Base-by-base conservation (phyloP, 2,329 filamentous ascomycete genomes). In the Fusarium sp. region DNA sequence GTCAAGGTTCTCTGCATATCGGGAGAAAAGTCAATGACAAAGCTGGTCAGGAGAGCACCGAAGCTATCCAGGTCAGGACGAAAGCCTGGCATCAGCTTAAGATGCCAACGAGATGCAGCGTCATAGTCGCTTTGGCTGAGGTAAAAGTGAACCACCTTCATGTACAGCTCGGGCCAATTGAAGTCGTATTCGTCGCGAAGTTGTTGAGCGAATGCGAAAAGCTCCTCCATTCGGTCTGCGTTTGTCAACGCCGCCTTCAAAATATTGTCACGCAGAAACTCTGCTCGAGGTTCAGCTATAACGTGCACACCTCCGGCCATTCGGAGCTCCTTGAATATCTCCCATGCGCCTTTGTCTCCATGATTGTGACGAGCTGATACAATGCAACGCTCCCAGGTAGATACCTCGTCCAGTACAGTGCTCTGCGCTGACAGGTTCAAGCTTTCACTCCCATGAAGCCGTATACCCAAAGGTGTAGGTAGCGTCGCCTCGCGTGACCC, bases 91-190 rank as follows among this genome's bases (percentile, higher is more conserved):
- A 76, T 77, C 18, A 88, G 74, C 5, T 77, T 80, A 4, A 83
- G 38, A 67, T 87, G 85, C 85, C 86, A 87, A 27, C 77, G 76
- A 46, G 84, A 61, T 7, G 79, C 82, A 49, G 78, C 73, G 1
- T 77, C 74, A 55, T 79, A 80, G 44, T 81, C 76, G 27, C 74
- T 77, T 25, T 78, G 78, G 1, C 74, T 75, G 5, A 88, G 76
- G 50, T 83, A 82, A 66, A 78, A 77, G 18, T 80, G 76, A 16
- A 88, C 71, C 11, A 83, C 70, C n/a, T 78, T 83, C n/a, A 76
- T 74, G 68, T 88, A 87, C 2, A 87, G 73, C 11, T 80, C 73
- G 2, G 86, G 85, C 86, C 85, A 88, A 40, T 74, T 75, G 11
- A 80, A 80, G 29, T 74, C 68, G 54, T 82, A 77, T 2, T 77